A percentile compares a stretch with the other conserved stretches of the same genome.
These are phyloP conservation scores for Plasmodium billcollinsi DNA, from an alignment of 169 alveolate species.

Conservation along the genomic window DNA sequence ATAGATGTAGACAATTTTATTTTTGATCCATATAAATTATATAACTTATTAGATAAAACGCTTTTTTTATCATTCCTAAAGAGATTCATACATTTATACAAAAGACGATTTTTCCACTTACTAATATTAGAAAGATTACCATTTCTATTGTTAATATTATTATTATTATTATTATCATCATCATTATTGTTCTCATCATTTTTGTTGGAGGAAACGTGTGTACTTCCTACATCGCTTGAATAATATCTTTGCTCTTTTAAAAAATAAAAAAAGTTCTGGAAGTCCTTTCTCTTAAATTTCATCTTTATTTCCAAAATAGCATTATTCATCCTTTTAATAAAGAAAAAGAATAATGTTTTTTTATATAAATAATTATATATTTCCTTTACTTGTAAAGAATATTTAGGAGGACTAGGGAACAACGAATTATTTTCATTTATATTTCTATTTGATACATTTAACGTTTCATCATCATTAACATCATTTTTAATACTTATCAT, in stretches of 20 bases:
- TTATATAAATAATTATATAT: conserved; percentile 47
- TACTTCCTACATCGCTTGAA: too few relatives aligned
- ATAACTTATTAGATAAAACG: conserved; percentile 32
- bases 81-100: conserved; percentile 9
- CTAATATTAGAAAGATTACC: not conserved
- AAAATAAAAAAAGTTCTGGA: conserved; percentile 67
- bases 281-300: conserved; percentile 35
- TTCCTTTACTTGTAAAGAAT: conserved; percentile 20
- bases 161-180: too few relatives aligned
- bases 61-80: conserved; percentile 9
- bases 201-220: too few relatives aligned
- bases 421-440: not conserved
- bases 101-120: conserved; percentile 12
- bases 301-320: conserved; percentile 45
- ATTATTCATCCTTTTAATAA: conserved; percentile 34
- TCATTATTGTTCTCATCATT: too few relatives aligned
- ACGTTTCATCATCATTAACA: not conserved
- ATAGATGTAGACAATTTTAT: conserved; percentile 40
- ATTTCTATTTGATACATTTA: not conserved
- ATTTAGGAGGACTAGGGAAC: not conserved
- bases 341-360: conserved; percentile 48
- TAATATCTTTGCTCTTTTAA: conserved; percentile 4
- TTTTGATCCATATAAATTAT: conserved; percentile 53
- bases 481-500: conserved; percentile 32
- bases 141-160: not conserved